A percentile compares a stretch with the other conserved stretches of the same genome.
These are phyloP conservation scores for Gloeopeniophorella convolvens DNA, from an alignment of 768 basidiomycete species.

Conservation along the genomic window DNA sequence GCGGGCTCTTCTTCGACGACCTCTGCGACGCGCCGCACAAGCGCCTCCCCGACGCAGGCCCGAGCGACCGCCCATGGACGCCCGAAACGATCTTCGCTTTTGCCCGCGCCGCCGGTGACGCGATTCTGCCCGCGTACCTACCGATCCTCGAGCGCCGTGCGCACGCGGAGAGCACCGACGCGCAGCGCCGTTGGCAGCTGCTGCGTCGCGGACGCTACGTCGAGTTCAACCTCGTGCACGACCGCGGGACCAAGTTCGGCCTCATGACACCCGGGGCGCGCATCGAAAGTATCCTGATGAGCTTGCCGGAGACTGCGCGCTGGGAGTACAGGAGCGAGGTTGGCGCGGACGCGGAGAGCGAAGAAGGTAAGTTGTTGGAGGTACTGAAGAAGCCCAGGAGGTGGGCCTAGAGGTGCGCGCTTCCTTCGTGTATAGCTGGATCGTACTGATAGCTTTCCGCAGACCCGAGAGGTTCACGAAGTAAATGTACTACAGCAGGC, in stretches of 20 bases:
- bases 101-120: constrained; percentile 61
- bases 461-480: too few species aligned
- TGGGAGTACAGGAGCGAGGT: constrained; percentile 65
- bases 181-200: constrained; percentile 87
- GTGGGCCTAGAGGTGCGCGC: constrained; percentile 37
- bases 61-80: constrained; percentile 41
- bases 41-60: constrained; percentile 42
- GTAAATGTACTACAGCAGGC: too few species aligned
- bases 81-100: constrained; percentile 73
- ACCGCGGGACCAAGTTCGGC: constrained; percentile 64
- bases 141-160: constrained; percentile 70
- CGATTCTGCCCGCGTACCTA: constrained; percentile 86
- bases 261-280: constrained; percentile 52
- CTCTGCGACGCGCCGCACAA: constrained; percentile 60
- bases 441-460: too few species aligned
- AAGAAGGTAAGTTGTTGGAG: constrained; percentile 46
- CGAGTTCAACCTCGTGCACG: constrained; percentile 75
- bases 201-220: constrained; percentile 88
- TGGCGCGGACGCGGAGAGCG: constrained; percentile 39
- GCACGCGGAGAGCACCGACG: constrained; percentile 49
- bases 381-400: constrained; percentile 42
- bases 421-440: too few species aligned
- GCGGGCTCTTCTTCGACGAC: constrained; percentile 97
- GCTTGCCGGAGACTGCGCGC: constrained; percentile 55
- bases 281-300: constrained; percentile 61